Evolutionary conservation across 306 rosid genomes (phyloP), one percentile per base, ranked within the genome.

Genomic region (Parietaria judaica): DNA sequence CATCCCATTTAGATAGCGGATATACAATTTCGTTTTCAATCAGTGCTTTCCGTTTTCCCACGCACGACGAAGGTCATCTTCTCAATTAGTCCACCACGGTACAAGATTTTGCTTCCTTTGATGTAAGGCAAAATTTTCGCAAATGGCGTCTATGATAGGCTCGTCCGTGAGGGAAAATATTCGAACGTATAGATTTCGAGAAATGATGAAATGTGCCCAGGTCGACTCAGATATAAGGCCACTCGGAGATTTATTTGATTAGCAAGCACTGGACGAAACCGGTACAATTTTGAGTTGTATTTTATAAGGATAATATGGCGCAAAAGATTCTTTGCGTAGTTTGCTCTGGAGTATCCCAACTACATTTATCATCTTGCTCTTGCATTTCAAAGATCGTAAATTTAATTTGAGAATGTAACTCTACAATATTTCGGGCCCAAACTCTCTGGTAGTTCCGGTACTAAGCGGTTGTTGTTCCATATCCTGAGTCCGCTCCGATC

Each of bases 221-320:
- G 89, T 84, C n/a, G 89, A 78, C 75, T 84, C 87, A 72, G 86
- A 89, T 64, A 84, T 77, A 66, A 86, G 76, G 72, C 92, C 95
- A 14, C 74, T 80, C 51, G 87, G 77, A 66, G 95, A 72, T 58
- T 79, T 86, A 17, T 95, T 91, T 79, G 88, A 17, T 95, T 91
- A 68, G 70, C 68, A 54, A 86, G 75, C 65, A 86, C 66, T 55
- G 89, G 85, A 39, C 81, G 68, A 80, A 78, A 68, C 68, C 95
- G 80, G 60, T 13, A 86, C 76, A 86, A 63, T 62, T 82, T 83
- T 65, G 97, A 95, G 64, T 78, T 46, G 49, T 80, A 89, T 79
- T 86, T 95, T 68, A 75, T 71, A 59, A 82, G 88, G 56, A 89
- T 41, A 3, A 79, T 81, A 16, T 72, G 61, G 15, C 86, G 87